phyloP scores from a whole-genome alignment of 148 eudicot genomes.

The Camellia japonica region DNA sequence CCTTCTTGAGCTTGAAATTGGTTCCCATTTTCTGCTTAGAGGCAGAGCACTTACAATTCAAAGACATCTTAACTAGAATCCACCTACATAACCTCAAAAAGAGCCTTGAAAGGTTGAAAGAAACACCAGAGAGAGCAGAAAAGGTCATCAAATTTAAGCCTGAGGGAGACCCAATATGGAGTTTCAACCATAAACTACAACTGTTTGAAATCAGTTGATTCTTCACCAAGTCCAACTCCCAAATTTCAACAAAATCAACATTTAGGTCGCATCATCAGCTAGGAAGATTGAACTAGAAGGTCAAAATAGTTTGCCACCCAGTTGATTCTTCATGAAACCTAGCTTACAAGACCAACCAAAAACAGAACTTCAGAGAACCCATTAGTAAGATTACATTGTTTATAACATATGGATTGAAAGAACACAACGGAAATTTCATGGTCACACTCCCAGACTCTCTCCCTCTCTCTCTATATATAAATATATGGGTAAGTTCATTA shows the following conservation, averaged over 20 bases:
- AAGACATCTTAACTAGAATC: conserved; percentile 20
- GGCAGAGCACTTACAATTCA: conserved; percentile 34
- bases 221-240: neutral
- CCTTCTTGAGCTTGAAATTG: conserved; percentile 40
- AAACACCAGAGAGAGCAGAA: conserved; percentile 29
- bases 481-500: no score
- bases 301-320: neutral
- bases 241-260: conserved; percentile 28
- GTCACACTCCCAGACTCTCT: no score
- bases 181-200: neutral
- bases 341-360: no score
- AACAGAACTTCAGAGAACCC: no score
- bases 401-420: no score
- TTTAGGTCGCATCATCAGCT: neutral
- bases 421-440: no score
- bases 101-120: conserved; percentile 27
- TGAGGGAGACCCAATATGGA: neutral
- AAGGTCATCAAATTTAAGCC: conserved; percentile 33
- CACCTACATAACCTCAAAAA: conserved; percentile 31
- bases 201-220: neutral
- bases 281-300: neutral
- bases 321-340: neutral
- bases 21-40: conserved; percentile 34
- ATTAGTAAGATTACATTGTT: neutral
- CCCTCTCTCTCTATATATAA: no score